phyloP scores from a whole-genome alignment of 441 rosid species.

The Corymbia calophylla region DNA sequence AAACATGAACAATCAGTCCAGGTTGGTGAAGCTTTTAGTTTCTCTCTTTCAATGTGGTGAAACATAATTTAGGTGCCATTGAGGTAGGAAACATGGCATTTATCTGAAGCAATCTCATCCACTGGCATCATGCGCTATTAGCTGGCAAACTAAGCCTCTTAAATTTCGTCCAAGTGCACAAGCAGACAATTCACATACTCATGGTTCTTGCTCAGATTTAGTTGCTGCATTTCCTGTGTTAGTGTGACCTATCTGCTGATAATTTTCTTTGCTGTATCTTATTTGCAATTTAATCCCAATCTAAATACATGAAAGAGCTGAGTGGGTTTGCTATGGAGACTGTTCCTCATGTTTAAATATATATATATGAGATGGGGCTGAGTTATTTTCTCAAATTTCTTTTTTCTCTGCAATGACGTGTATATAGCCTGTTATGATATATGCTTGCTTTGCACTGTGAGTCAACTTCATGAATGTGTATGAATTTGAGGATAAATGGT shows the following conservation, averaged over 20 bases:
- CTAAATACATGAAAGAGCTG: not conserved
- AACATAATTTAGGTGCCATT: not conserved
- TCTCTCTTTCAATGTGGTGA: not conserved
- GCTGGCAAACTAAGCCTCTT: not conserved
- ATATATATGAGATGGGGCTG: not conserved
- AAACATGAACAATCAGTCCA: slow-evolving; percentile 97
- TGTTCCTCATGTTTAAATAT: not conserved
- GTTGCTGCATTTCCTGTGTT: not conserved
- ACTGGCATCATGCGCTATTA: not conserved
- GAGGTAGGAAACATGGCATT: not conserved
- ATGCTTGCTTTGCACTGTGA: not conserved
- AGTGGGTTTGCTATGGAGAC: not conserved
- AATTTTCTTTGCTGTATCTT: not conserved
- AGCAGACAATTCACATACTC: not conserved
- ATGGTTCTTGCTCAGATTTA: not conserved
- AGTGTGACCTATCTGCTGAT: not conserved
- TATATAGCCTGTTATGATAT: not conserved
- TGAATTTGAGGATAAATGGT: not conserved
- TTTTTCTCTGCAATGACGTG: not conserved
- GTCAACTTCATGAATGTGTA: not conserved
- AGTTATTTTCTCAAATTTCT: not conserved
- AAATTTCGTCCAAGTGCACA: not conserved
- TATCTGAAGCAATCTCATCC: not conserved
- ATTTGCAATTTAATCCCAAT: not conserved
- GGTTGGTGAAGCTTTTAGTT: slow-evolving; percentile 28